Percentiles rank a stretch among this genome's conserved stretches.
Conservation (phyloP, 2,329 filamentous ascomycete species). For the Colletotrichum caudatum region DNA sequence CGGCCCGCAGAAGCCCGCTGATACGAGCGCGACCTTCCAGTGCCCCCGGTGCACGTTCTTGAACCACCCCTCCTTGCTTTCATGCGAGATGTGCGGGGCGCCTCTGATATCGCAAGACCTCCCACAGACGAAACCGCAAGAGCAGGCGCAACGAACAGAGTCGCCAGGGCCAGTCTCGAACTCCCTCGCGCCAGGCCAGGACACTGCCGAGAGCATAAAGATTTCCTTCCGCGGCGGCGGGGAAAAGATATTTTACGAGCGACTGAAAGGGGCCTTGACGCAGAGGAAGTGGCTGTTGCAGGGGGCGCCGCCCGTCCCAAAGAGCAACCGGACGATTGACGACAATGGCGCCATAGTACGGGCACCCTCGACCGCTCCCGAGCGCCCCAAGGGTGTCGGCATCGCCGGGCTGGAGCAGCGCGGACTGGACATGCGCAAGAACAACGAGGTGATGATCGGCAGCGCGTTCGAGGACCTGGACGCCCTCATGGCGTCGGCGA, state of each 20-base stretch:
- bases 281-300: slow-evolving; percentile 97
- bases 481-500: slow-evolving; percentile 96
- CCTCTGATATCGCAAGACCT: slow-evolving; percentile 71
- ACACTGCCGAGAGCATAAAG: slow-evolving; percentile 83
- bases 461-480: slow-evolving; percentile 96
- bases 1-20: slow-evolving; percentile 44
- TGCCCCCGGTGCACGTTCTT: slow-evolving; percentile 94
- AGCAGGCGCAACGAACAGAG: slow-evolving; percentile 65
- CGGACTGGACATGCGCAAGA: slow-evolving; percentile 85
- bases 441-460: slow-evolving; percentile 93
- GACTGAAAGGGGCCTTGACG: slow-evolving; percentile 86
- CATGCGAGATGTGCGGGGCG: slow-evolving; percentile 92
- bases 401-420: slow-evolving; percentile 93
- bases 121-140: slow-evolving; percentile 53
- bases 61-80: slow-evolving; percentile 87
- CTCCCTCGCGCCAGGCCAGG: slow-evolving; percentile 53
- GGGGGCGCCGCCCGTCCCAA: slow-evolving; percentile 88
- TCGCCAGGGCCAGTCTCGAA: slow-evolving; percentile 81
- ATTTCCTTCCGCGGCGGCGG: slow-evolving; percentile 91
- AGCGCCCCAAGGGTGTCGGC: slow-evolving; percentile 75
- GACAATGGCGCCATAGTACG: slow-evolving; percentile 52
- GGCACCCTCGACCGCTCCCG: slow-evolving; percentile 39
- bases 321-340: slow-evolving; percentile 58
- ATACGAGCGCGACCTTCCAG: slow-evolving; percentile 61
- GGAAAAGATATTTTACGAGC: slow-evolving; percentile 89